Conservation (phyloP, 768 basidiomycete genomes). For the Lactifluus subvellereus region DNA sequence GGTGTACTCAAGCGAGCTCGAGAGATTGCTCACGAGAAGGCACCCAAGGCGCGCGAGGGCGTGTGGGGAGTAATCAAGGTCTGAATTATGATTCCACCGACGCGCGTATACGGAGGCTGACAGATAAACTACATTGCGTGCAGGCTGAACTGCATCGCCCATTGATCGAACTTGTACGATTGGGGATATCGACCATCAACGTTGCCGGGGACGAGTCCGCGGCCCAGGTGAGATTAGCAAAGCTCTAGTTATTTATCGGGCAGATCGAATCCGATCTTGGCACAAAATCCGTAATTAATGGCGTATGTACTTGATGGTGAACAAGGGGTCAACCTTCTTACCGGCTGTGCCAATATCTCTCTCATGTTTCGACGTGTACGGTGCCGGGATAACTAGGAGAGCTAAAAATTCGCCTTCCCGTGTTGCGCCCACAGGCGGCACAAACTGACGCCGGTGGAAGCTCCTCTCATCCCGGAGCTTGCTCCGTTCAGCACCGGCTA, state of each 20-base stretch:
- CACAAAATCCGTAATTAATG: too few relatives aligned
- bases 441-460: too few relatives aligned
- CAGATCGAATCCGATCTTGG: too few relatives aligned
- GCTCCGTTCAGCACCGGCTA: too few relatives aligned
- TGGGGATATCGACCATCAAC: slow-evolving; percentile 35
- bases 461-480: too few relatives aligned
- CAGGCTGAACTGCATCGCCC: slow-evolving; percentile 54
- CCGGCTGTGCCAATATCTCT: too few relatives aligned
- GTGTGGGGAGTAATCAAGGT: slow-evolving; percentile 77
- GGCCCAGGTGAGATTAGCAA: slow-evolving; percentile 40
- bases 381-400: too few relatives aligned
- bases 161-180: slow-evolving; percentile 37
- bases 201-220: slow-evolving; percentile 44
- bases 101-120: background rate
- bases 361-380: too few relatives aligned
- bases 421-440: too few relatives aligned
- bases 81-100: background rate
- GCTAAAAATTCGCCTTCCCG: too few relatives aligned
- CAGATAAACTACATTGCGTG: slow-evolving; percentile 6
- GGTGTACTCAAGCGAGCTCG: slow-evolving; percentile 58
- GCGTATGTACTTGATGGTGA: too few relatives aligned
- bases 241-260: slow-evolving; percentile 6
- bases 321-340: too few relatives aligned
- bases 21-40: slow-evolving; percentile 51
- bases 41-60: slow-evolving; percentile 47